Conservation (phyloP, 148 eudicot genomes). For the Silene latifolia region DNA sequence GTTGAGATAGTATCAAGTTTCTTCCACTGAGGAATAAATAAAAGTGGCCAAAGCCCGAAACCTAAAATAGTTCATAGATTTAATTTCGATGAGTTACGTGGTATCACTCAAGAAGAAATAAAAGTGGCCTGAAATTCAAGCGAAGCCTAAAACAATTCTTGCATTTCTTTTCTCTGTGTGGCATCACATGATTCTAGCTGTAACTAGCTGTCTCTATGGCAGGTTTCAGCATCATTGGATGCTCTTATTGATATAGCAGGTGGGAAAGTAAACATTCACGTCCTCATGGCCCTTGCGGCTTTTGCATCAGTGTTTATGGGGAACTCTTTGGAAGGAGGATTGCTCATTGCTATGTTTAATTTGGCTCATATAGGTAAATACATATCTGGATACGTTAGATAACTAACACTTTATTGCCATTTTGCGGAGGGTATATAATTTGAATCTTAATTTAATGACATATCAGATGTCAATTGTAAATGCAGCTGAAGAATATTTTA, state of each 20-base stretch:
- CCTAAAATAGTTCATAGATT: not conserved
- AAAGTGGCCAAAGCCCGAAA: not conserved
- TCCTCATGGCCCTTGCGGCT: slow-evolving; percentile 96
- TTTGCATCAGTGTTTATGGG: slow-evolving; percentile 95
- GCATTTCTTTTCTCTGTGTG: not conserved
- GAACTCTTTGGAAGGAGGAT: slow-evolving; percentile 86
- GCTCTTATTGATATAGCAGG: slow-evolving; percentile 78
- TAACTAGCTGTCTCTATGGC: slow-evolving; percentile 25
- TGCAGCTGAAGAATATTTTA: slow-evolving; percentile 97
- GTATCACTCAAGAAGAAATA: not conserved
- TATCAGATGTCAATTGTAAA: slow-evolving; percentile 18
- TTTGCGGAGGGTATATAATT: not conserved
- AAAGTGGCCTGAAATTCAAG: not conserved
- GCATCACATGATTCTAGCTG: not conserved
- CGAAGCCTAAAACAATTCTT: not conserved
- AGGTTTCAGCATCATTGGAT: slow-evolving; percentile 86
- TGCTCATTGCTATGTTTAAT: slow-evolving; percentile 97
- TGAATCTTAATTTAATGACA: not conserved
- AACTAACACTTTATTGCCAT: not conserved
- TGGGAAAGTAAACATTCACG: slow-evolving; percentile 97
- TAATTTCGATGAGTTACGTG: not conserved
- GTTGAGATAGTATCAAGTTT: not conserved
- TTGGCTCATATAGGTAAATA: slow-evolving; percentile 86
- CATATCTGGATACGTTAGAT: not conserved
- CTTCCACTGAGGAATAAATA: not conserved